Evolutionary conservation across 1,284 basidiomycete genomes (phyloP), one percentile per base, ranked within the genome.

Genomic region (Trametes hirsuta): DNA sequence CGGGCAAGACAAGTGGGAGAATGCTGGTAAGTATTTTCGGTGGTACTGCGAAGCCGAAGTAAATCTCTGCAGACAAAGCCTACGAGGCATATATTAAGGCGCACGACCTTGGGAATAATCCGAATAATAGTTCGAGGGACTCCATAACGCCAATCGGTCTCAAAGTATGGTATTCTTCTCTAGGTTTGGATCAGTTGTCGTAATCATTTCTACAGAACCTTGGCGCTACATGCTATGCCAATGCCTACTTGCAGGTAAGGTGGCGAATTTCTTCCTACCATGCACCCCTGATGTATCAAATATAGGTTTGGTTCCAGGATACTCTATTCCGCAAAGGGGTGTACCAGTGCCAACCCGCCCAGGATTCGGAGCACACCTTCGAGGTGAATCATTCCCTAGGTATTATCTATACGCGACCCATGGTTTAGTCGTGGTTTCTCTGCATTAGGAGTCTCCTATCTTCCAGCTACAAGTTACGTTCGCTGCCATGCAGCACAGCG

Each of bases 171-270:
- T 48, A 24, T 45, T 40, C 30, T 41, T 15, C 15, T 25, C 56
- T 22, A 10, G 18, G 30, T 30, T 42, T 34, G 15, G 15, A 37
- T 5, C 12, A 21, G 6, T 40, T 46, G 36, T 39, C 47, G 40
- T 24, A 22, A 12, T 42, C n/a, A 55, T 58, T 36, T 22, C 35
- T 24, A 14, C 36, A 94, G 88, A 97, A 97, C 71, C 84, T 97
- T 15, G 95, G 95, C 12, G 95, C 95, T 12, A 97, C 95, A 4
- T 95, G 94, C 70, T 96, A 95, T 66, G 94, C 93, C 53, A 97
- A 97, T 73, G 93, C 94, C 5, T 96, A 91, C 65, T 80, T 97
- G 44, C 95, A 97, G 77, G 91, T 90, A 64, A 34, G 74, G 22
- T 22, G 15, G 18, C 10, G 1, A 4, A 45, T 24, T 2, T 12